These are phyloP conservation scores for Madurella mycetomatis DNA, from an alignment of 2,329 filamentous ascomycete genomes.

Conservation along the genomic window DNA sequence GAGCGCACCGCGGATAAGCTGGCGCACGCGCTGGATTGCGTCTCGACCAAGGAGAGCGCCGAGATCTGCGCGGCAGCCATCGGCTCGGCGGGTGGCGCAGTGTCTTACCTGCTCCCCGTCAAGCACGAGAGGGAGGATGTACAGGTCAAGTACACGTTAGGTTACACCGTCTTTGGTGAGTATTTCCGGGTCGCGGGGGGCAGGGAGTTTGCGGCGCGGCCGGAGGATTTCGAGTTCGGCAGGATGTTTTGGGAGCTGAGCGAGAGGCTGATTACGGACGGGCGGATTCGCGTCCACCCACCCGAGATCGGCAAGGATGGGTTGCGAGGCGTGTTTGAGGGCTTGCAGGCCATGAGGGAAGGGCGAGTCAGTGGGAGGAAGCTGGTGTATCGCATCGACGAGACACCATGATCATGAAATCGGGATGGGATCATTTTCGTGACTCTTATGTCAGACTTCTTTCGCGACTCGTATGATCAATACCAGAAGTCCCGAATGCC, in stretches of 20 bases:
- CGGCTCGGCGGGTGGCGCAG: background rate
- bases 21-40: constrained; percentile 34
- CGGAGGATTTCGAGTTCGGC: constrained; percentile 25
- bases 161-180: constrained; percentile 39
- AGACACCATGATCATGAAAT: too few species aligned
- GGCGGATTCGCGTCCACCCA: background rate
- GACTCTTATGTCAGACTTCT: too few species aligned
- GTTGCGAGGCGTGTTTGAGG: background rate
- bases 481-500: too few species aligned
- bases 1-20: constrained; percentile 11
- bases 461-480: too few species aligned
- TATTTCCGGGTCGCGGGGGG: constrained; percentile 24
- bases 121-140: constrained; percentile 12
- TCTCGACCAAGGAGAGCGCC: constrained; percentile 26
- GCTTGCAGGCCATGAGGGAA: too few species aligned
- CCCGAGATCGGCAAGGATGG: background rate
- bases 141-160: constrained; percentile 38
- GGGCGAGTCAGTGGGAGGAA: too few species aligned
- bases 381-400: too few species aligned
- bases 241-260: constrained; percentile 8
- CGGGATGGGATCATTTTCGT: too few species aligned
- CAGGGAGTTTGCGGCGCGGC: constrained; percentile 21
- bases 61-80: constrained; percentile 31
- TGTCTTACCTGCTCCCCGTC: too few species aligned
- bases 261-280: constrained; percentile 2